Conservation (phyloP, 2,329 filamentous ascomycete species). For the Penicillium hesseltinei region DNA sequence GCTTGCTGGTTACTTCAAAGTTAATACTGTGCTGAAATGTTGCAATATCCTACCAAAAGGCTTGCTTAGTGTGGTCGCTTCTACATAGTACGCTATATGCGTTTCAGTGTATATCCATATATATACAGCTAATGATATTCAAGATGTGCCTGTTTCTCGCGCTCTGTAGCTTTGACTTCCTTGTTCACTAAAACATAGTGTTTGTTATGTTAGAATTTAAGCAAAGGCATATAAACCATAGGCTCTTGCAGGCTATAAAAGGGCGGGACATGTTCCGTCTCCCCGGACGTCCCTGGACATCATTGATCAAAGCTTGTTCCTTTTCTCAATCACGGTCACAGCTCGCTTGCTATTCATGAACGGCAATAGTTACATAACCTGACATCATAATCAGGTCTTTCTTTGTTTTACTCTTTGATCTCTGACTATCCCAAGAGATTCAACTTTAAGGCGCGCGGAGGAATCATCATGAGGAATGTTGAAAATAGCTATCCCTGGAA, state of each 20-base stretch:
- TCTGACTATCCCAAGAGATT: neutral
- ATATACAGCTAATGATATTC: neutral
- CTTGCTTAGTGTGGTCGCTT: neutral
- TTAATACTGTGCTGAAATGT: neutral
- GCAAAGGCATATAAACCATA: neutral
- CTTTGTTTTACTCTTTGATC: neutral
- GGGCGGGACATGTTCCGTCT: neutral
- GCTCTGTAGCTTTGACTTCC: neutral
- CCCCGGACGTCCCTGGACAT: neutral
- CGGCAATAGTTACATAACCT: neutral
- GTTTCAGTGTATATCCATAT: neutral
- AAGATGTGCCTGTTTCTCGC: neutral
- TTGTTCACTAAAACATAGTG: neutral
- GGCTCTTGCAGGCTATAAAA: neutral
- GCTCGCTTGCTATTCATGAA: no score
- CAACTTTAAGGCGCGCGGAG: neutral
- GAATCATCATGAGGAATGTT: conserved; percentile 3
- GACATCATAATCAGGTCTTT: neutral
- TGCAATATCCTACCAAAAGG: no score
- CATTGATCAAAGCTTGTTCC: neutral
- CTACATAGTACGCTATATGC: neutral
- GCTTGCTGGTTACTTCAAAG: neutral
- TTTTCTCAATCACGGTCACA: neutral
- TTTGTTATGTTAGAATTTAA: neutral
- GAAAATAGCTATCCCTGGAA: conserved; percentile 1